phyloP scores from a whole-genome alignment of 768 basidiomycete genomes.

The Trametes elegans region DNA sequence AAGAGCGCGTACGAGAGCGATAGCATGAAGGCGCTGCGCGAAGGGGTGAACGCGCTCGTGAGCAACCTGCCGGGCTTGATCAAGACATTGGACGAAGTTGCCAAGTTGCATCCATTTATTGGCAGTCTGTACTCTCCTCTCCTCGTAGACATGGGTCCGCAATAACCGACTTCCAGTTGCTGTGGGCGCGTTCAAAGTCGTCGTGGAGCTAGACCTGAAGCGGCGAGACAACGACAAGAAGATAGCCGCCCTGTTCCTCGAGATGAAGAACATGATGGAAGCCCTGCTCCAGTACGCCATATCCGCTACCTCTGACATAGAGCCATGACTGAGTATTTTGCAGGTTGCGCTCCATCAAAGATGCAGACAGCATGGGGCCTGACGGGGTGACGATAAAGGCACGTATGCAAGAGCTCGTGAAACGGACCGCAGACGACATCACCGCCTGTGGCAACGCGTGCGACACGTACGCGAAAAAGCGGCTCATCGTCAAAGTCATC shows the following conservation, averaged over 20 bases:
- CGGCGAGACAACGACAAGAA: conserved; percentile 53
- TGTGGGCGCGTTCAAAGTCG: conserved; percentile 48
- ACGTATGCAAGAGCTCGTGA: conserved; percentile 33
- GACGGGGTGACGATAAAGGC: conserved; percentile 36
- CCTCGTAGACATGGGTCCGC: background rate
- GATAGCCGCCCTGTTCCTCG: conserved; percentile 42
- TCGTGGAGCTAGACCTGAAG: conserved; percentile 46
- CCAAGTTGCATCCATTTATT: conserved; percentile 26
- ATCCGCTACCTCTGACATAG: background rate
- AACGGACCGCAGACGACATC: conserved; percentile 31
- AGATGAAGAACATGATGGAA: conserved; percentile 52
- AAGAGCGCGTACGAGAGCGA: conserved; percentile 15
- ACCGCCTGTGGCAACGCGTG: conserved; percentile 33
- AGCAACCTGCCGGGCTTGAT: conserved; percentile 22
- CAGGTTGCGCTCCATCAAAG: conserved; percentile 35
- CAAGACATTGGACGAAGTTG: conserved; percentile 25
- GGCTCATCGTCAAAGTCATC: conserved; percentile 31
- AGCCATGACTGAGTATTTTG: background rate
- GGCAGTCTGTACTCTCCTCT: conserved; percentile 8
- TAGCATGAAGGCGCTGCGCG: conserved; percentile 14
- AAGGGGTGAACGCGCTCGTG: conserved; percentile 19
- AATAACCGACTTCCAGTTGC: conserved; percentile 33
- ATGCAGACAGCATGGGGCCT: conserved; percentile 30
- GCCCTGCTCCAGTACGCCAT: conserved; percentile 43
- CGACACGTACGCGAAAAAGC: conserved; percentile 34